Conservation (phyloP, 345 rosid species). For the Euclidium syriacum region DNA sequence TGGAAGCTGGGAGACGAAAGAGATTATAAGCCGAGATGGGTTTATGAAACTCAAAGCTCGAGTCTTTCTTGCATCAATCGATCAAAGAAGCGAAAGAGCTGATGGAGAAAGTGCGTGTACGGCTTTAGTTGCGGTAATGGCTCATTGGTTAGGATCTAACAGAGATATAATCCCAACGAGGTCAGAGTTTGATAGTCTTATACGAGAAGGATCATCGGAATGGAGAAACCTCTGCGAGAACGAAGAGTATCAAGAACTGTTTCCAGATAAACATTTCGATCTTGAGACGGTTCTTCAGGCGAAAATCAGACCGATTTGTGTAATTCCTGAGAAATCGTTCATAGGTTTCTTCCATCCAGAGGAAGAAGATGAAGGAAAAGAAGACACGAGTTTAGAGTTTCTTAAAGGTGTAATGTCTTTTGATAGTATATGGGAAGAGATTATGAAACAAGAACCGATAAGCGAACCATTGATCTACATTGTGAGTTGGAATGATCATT, state of each 20-base stretch:
- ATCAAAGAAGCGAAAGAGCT: slow-evolving; percentile 89
- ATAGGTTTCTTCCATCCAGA: slow-evolving; percentile 89
- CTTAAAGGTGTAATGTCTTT: slow-evolving; percentile 88
- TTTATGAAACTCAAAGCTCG: slow-evolving; percentile 68
- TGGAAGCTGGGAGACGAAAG: slow-evolving; percentile 86
- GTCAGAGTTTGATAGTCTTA: slow-evolving; percentile 86
- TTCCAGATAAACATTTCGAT: slow-evolving; percentile 94
- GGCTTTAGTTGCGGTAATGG: slow-evolving; percentile 89
- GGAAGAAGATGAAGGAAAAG: slow-evolving; percentile 51
- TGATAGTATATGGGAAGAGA: slow-evolving; percentile 93
- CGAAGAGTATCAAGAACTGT: slow-evolving; percentile 58
- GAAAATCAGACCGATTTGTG: slow-evolving; percentile 63
- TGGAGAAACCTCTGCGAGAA: slow-evolving; percentile 94
- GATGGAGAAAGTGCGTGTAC: slow-evolving; percentile 98
- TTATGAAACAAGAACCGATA: slow-evolving; percentile 43
- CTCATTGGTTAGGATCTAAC: slow-evolving; percentile 87
- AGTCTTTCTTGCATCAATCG: slow-evolving; percentile 89
- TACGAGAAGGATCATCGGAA: slow-evolving; percentile 87
- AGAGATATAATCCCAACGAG: slow-evolving; percentile 74
- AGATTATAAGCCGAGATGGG: slow-evolving; percentile 82
- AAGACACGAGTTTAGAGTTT: slow-evolving; percentile 68
- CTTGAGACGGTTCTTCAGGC: slow-evolving; percentile 94
- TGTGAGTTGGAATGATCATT: slow-evolving; percentile 99
- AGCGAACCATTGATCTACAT: slow-evolving; percentile 57
- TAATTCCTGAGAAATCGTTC: slow-evolving; percentile 65